A percentile compares a stretch with the other conserved stretches of the same genome.
phyloP scores from a whole-genome alignment of 305 asterid genomes.

The Fraxinus xanthoxyloides region DNA sequence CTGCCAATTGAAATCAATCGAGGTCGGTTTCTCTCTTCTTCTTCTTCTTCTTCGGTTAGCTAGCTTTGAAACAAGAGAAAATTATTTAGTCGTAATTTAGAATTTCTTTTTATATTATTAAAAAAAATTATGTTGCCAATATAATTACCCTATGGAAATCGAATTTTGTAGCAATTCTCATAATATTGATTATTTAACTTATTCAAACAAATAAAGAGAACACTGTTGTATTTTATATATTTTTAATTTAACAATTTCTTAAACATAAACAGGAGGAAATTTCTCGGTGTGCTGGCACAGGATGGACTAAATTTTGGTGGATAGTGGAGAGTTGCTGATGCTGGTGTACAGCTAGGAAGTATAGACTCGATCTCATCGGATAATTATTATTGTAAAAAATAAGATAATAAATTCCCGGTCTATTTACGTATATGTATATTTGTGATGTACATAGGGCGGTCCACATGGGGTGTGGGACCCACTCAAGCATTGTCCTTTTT shows the following conservation, averaged over 20 bases:
- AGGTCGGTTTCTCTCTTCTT: background rate
- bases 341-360: background rate
- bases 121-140: no score
- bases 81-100: no score
- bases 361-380: background rate
- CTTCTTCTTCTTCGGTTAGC: background rate
- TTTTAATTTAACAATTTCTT: background rate
- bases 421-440: background rate
- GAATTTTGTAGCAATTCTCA: no score
- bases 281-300: background rate
- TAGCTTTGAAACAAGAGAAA: no score
- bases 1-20: conserved; percentile 1
- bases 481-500: no score
- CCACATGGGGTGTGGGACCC: no score
- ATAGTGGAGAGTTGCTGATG: background rate
- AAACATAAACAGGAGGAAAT: background rate
- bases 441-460: no score
- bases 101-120: no score
- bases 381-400: background rate
- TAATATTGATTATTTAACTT: no score
- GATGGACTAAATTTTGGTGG: background rate
- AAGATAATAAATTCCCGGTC: background rate
- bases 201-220: no score
- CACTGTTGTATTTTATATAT: no score
- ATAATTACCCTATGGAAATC: no score